Conservation (phyloP, 1,139 yeast species). For the Kodamaea sp. region DNA sequence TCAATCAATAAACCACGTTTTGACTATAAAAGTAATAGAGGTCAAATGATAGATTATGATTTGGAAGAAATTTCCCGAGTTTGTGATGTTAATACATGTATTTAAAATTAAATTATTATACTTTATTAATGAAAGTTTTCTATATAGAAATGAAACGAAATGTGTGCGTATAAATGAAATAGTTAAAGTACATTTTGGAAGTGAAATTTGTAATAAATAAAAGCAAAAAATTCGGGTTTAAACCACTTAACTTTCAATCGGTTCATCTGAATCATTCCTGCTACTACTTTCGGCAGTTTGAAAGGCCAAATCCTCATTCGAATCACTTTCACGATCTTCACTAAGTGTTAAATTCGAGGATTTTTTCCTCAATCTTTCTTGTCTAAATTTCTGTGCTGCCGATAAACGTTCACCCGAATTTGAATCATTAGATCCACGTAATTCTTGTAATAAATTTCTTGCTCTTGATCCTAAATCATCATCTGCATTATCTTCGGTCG, state of each 20-base stretch:
- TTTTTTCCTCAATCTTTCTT: constrained; percentile 27
- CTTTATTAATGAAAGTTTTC: constrained; percentile 5
- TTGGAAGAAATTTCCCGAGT: constrained; percentile 24
- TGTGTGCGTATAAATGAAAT: background rate
- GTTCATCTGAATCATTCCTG: no score
- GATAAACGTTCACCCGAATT: constrained; percentile 18
- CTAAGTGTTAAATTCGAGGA: constrained; percentile 10
- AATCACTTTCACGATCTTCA: constrained; percentile 8
- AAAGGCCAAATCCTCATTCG: background rate
- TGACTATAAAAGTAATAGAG: constrained; percentile 27
- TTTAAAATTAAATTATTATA: no score
- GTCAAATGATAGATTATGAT: constrained; percentile 34
- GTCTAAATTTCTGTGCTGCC: constrained; percentile 39
- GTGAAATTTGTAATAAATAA: no score
- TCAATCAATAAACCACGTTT: constrained; percentile 38
- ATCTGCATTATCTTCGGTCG: constrained; percentile 10
- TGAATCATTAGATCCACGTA: constrained; percentile 39
- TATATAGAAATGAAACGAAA: constrained; percentile 11
- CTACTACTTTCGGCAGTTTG: no score
- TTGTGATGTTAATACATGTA: no score
- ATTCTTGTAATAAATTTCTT: constrained; percentile 53
- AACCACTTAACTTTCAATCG: no score
- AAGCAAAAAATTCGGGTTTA: no score
- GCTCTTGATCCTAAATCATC: constrained; percentile 59
- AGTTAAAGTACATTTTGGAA: background rate